Conservation (phyloP, 306 rosid genomes). For the Malus fusca region DNA sequence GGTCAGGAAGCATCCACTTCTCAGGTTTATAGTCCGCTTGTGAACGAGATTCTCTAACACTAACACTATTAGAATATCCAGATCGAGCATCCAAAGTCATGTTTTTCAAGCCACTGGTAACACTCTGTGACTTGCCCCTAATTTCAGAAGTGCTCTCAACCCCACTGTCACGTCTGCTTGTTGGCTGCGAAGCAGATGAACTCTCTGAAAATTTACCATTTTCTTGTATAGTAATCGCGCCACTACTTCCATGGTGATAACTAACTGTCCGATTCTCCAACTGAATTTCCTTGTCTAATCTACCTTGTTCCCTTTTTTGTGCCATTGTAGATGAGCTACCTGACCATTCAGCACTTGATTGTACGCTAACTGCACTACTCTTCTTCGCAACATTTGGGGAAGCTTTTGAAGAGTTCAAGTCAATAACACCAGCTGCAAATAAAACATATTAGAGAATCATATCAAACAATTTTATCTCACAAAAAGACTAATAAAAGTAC, state of each 20-base stretch:
- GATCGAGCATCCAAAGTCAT: slow-evolving; percentile 39
- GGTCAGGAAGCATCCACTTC: slow-evolving; percentile 89
- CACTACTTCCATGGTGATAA: slow-evolving; percentile 12
- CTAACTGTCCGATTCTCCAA: slow-evolving; percentile 15
- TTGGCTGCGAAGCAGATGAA: slow-evolving; percentile 34
- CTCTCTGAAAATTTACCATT: slow-evolving; percentile 32
- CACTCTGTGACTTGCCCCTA: slow-evolving; percentile 37
- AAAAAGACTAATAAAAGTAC: neutral
- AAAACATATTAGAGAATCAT: neutral
- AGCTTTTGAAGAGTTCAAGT: slow-evolving; percentile 31
- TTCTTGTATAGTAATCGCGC: slow-evolving; percentile 20
- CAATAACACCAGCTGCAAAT: slow-evolving; percentile 37
- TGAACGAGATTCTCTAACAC: slow-evolving; percentile 27
- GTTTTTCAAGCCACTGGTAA: slow-evolving; percentile 35
- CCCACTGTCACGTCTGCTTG: slow-evolving; percentile 24
- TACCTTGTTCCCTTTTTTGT: slow-evolving; percentile 25
- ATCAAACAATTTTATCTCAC: neutral
- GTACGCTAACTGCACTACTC: slow-evolving; percentile 20
- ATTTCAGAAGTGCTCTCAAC: slow-evolving; percentile 34
- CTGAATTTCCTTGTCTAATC: slow-evolving; percentile 16
- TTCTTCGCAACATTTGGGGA: slow-evolving; percentile 31
- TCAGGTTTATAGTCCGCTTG: slow-evolving; percentile 56
- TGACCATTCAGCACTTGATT: slow-evolving; percentile 32
- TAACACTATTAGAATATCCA: slow-evolving; percentile 39
- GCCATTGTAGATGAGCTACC: slow-evolving; percentile 28